These are phyloP conservation scores for Aspergillus cavernicola DNA, from an alignment of 495 filamentous ascomycete species.

Conservation along the genomic window DNA sequence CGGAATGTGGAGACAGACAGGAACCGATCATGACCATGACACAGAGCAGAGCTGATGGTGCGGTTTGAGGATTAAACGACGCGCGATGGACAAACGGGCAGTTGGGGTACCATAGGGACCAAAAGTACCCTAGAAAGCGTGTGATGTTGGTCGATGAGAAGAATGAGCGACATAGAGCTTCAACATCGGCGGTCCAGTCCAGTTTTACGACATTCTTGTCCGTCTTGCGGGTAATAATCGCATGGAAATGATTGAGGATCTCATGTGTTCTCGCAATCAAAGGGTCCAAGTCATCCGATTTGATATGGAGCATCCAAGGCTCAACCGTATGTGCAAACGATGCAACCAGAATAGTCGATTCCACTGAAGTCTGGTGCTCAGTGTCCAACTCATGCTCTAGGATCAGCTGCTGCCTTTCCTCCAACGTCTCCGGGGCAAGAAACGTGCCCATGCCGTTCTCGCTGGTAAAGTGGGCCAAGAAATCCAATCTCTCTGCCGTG, in stretches of 20 bases:
- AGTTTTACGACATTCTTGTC: constrained; percentile 16
- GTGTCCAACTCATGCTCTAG: neutral
- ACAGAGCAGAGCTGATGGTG: neutral
- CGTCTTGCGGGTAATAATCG: constrained; percentile 9
- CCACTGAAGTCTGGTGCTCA: neutral
- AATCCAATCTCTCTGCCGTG: constrained; percentile 21
- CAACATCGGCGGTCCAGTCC: constrained; percentile 10
- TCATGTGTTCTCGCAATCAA: constrained; percentile 13
- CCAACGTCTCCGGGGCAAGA: constrained; percentile 18
- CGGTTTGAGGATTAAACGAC: neutral
- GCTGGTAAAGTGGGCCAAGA: constrained; percentile 26
- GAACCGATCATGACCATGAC: neutral
- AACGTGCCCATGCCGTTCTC: constrained; percentile 23
- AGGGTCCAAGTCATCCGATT: neutral
- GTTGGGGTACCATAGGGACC: neutral
- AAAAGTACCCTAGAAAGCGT: neutral
- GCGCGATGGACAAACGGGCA: neutral
- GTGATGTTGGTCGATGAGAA: neutral
- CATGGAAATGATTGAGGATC: constrained; percentile 11
- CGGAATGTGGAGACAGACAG: neutral
- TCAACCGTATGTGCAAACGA: constrained; percentile 1
- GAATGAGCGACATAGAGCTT: constrained; percentile 3
- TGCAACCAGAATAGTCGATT: neutral
- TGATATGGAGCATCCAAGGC: constrained; percentile 4
- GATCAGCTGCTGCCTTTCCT: constrained; percentile 16